These are phyloP conservation scores for Aspergillus campestris DNA, from an alignment of 495 filamentous ascomycete genomes.

Conservation along the genomic window DNA sequence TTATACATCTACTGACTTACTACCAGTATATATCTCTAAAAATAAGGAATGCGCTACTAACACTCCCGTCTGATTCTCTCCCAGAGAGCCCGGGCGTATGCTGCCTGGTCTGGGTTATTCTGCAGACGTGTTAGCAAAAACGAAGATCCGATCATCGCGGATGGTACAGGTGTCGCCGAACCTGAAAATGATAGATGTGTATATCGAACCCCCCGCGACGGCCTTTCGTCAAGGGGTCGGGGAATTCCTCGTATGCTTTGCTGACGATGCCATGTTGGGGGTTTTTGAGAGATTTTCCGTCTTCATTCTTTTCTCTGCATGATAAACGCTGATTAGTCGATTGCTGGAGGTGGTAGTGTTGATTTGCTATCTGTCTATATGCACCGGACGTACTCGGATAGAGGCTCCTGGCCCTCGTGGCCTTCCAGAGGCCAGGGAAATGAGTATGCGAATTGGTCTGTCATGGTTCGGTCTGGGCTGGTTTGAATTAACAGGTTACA, in stretches of 20 bases:
- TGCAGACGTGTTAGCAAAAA: slow-evolving; percentile 16
- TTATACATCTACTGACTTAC: too few species aligned
- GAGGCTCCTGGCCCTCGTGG: slow-evolving; percentile 53
- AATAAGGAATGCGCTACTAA: slow-evolving; percentile 23
- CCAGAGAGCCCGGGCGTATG: slow-evolving; percentile 63
- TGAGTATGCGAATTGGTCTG: slow-evolving; percentile 27
- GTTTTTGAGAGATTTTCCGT: slow-evolving; percentile 61
- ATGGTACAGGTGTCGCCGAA: slow-evolving; percentile 3
- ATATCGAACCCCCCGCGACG: slow-evolving; percentile 59
- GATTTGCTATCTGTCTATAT: background rate
- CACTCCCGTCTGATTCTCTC: slow-evolving; percentile 76
- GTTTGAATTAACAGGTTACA: background rate
- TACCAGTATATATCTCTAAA: background rate
- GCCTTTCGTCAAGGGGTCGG: slow-evolving; percentile 54
- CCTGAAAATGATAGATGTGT: slow-evolving; percentile 70
- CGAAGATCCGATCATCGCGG: too few species aligned
- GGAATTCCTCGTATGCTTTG: slow-evolving; percentile 56
- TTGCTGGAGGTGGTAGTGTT: too few species aligned
- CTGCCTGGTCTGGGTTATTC: slow-evolving; percentile 50
- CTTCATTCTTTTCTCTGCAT: slow-evolving; percentile 38
- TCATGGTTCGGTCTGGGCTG: slow-evolving; percentile 15
- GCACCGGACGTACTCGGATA: slow-evolving; percentile 47
- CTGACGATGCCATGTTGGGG: slow-evolving; percentile 47
- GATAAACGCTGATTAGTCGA: too few species aligned
- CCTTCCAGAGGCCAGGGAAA: slow-evolving; percentile 63